Conservation (phyloP, 306 rosid species). For the Pyrus bretschneideri region DNA sequence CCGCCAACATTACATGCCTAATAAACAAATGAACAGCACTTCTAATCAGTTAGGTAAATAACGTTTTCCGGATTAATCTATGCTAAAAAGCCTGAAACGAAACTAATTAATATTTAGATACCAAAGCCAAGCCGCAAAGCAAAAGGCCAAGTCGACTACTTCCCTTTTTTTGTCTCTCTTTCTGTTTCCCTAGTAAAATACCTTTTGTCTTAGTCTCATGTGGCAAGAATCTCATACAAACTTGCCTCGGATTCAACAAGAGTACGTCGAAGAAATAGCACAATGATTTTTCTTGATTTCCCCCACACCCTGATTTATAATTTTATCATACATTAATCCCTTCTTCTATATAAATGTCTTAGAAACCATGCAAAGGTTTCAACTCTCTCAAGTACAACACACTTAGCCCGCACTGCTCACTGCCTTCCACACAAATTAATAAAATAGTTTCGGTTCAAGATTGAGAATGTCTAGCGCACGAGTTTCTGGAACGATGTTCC, state of each 20-base stretch:
- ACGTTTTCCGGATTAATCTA: background rate
- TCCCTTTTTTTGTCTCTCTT: background rate
- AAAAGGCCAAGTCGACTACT: background rate
- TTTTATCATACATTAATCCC: background rate
- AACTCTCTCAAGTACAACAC: background rate
- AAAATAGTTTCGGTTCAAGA: background rate
- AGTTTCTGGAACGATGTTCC: background rate
- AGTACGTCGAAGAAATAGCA: background rate
- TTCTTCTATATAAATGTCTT: background rate
- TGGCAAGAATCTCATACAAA: background rate
- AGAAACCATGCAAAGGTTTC: background rate
- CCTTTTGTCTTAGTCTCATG: background rate
- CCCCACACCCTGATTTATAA: background rate
- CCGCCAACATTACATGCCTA: background rate
- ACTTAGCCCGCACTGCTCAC: background rate
- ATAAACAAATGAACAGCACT: background rate
- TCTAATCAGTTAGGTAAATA: background rate
- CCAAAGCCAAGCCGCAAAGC: background rate
- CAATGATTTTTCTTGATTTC: conserved; percentile 7
- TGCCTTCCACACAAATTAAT: background rate
- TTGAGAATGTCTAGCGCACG: conserved; percentile 17
- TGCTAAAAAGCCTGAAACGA: background rate
- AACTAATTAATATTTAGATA: background rate
- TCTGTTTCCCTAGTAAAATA: background rate
- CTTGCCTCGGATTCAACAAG: background rate